Percentiles rank a stretch among this genome's conserved stretches.
Conservation (phyloP, 2,329 filamentous ascomycete species). For the Fusarium hainanense region DNA sequence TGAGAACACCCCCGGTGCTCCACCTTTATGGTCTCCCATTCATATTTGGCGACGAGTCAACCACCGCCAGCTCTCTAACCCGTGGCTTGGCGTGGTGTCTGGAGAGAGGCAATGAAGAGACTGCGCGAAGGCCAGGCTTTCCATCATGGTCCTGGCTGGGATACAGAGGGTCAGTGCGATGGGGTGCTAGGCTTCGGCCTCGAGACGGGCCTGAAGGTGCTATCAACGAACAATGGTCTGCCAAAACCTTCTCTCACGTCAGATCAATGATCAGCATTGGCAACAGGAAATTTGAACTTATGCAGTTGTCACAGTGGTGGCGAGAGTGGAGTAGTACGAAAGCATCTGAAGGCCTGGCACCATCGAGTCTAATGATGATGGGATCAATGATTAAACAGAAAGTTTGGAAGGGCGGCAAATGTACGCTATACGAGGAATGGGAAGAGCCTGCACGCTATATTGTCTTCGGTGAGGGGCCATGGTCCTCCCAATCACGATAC, state of each 20-base stretch:
- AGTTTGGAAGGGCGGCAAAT: not conserved
- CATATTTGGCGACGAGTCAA: not conserved
- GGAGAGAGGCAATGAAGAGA: not conserved
- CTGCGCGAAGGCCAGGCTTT: not conserved
- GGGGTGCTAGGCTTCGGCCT: too few species aligned
- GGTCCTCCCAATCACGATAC: too few species aligned
- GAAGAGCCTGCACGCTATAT: too few species aligned
- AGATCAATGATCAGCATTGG: accelerated
- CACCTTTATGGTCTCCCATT: not conserved
- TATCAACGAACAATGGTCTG: not conserved
- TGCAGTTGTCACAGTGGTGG: not conserved
- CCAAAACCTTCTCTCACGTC: accelerated
- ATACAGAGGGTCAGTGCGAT: not conserved
- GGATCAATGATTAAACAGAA: accelerated
- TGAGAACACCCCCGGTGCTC: not conserved
- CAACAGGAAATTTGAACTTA: not conserved
- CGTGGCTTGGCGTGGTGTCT: accelerated
- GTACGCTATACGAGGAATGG: too few species aligned
- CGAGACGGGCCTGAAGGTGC: accelerated
- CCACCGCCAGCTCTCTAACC: accelerated
- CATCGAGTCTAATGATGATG: not conserved
- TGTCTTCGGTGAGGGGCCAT: accelerated
- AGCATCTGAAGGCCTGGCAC: not conserved
- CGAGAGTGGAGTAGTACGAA: not conserved
- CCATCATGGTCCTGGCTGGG: not conserved